phyloP scores from a whole-genome alignment of 2,329 filamentous ascomycete species.

The Graphilbum ipis-grandicollis region DNA sequence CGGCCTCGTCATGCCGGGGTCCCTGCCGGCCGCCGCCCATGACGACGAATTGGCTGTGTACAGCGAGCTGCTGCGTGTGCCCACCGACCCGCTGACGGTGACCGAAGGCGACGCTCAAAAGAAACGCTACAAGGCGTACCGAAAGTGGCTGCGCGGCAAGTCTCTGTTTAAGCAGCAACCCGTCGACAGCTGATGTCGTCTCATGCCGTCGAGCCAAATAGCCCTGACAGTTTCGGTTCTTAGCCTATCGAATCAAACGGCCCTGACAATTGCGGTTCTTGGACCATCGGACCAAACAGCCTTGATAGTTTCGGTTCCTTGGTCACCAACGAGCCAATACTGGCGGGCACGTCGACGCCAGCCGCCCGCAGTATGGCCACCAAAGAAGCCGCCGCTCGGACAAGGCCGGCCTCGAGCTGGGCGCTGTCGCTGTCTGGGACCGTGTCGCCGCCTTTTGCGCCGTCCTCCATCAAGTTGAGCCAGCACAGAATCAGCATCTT shows the following conservation, averaged over 20 bases:
- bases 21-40: neutral
- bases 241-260: too few species aligned
- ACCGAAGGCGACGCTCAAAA: slow-evolving; percentile 72
- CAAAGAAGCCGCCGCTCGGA: slow-evolving; percentile 17
- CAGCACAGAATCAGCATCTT: slow-evolving; percentile 45
- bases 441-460: neutral
- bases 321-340: slow-evolving; percentile 17
- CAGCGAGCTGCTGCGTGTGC: slow-evolving; percentile 56
- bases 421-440: slow-evolving; percentile 4
- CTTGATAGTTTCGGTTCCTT: slow-evolving; percentile 17
- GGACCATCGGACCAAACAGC: too few species aligned
- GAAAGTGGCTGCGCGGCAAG: slow-evolving; percentile 88
- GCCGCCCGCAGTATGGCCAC: slow-evolving; percentile 14
- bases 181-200: slow-evolving; percentile 17
- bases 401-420: slow-evolving; percentile 17
- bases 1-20: slow-evolving; percentile 21
- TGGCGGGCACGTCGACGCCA: slow-evolving; percentile 11
- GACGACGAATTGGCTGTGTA: slow-evolving; percentile 60
- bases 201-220: too few species aligned
- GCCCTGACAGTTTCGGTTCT: too few species aligned
- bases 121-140: slow-evolving; percentile 93
- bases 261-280: too few species aligned
- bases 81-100: slow-evolving; percentile 74
- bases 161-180: slow-evolving; percentile 88
- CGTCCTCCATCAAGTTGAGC: slow-evolving; percentile 32